Conservation (phyloP, 225 moss, liverwort and hornwort species). For the Ulota crispa region DNA sequence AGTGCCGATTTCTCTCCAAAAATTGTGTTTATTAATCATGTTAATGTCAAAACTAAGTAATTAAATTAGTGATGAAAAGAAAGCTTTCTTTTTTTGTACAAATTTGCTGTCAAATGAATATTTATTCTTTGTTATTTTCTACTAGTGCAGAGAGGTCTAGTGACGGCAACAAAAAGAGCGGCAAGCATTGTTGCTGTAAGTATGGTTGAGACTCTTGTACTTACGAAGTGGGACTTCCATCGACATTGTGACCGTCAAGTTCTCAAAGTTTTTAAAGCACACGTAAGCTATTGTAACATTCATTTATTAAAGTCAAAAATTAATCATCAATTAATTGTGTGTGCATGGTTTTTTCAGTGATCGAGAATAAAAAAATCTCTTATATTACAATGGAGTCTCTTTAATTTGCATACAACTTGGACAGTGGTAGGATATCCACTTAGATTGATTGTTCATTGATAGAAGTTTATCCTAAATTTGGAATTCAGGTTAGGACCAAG, state of each 20-base stretch:
- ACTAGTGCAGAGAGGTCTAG: conserved; percentile 43
- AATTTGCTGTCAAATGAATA: neutral
- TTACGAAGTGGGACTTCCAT: conserved; percentile 77
- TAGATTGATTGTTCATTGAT: too few relatives aligned
- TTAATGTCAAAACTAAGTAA: rapidly evolving
- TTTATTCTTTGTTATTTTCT: rapidly evolving
- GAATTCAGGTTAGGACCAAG: too few relatives aligned
- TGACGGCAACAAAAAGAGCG: conserved; percentile 41
- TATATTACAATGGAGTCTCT: too few relatives aligned
- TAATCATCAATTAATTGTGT: neutral
- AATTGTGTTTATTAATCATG: too few relatives aligned
- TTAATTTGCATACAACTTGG: too few relatives aligned
- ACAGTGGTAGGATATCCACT: too few relatives aligned
- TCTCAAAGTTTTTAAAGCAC: conserved; percentile 41
- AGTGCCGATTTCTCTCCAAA: too few relatives aligned
- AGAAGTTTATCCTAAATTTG: too few relatives aligned
- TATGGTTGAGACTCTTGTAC: conserved; percentile 61
- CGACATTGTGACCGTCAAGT: conserved; percentile 64
- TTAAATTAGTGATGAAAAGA: neutral
- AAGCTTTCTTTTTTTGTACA: too few relatives aligned
- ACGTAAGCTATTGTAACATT: conserved; percentile 1
- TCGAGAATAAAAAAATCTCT: neutral
- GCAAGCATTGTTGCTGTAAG: conserved; percentile 64
- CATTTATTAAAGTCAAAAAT: neutral
- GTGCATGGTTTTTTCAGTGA: too few relatives aligned